Evolutionary conservation across 2,329 filamentous ascomycete species (phyloP).

Genomic region (Ophiostoma himal-ulmi): DNA sequence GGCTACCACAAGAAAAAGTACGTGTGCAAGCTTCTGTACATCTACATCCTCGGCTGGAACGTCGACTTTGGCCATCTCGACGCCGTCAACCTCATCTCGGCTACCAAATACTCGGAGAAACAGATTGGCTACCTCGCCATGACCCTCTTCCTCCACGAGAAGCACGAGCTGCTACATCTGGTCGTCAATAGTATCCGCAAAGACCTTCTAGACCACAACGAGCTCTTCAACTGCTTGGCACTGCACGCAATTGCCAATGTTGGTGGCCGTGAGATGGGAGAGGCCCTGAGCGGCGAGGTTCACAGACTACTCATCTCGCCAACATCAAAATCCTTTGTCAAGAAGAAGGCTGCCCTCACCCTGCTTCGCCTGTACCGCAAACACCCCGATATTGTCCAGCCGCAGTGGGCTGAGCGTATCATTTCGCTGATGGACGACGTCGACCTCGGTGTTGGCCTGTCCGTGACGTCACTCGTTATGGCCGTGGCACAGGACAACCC

Average conservation of each 20-base stretch:
- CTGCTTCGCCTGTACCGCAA: constrained; percentile 91
- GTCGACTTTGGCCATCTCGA: constrained; percentile 98
- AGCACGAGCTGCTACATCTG: constrained; percentile 90
- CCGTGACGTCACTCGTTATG: constrained; percentile 93
- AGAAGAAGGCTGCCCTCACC: constrained; percentile 96
- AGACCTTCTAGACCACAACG: constrained; percentile 88
- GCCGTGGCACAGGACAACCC: constrained; percentile 86
- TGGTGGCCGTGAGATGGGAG: constrained; percentile 92
- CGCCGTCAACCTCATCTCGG: constrained; percentile 94
- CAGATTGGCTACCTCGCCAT: constrained; percentile 98
- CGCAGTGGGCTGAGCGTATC: constrained; percentile 95
- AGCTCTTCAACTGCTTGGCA: constrained; percentile 94
- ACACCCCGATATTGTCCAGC: constrained; percentile 85
- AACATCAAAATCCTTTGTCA: constrained; percentile 90
- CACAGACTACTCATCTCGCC: constrained; percentile 91
- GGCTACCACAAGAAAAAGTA: constrained; percentile 99
- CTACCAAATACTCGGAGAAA: constrained; percentile 96
- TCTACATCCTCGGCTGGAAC: constrained; percentile 98
- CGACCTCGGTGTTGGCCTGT: constrained; percentile 89
- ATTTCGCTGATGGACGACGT: constrained; percentile 98
- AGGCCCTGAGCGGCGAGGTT: constrained; percentile 85
- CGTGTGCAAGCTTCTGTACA: constrained; percentile 98
- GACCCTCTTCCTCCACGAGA: constrained; percentile 92
- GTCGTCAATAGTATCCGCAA: constrained; percentile 99
- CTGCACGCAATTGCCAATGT: constrained; percentile 98